Conservation (phyloP, 495 filamentous ascomycete genomes). For the Hypoxylon fragiforme region DNA sequence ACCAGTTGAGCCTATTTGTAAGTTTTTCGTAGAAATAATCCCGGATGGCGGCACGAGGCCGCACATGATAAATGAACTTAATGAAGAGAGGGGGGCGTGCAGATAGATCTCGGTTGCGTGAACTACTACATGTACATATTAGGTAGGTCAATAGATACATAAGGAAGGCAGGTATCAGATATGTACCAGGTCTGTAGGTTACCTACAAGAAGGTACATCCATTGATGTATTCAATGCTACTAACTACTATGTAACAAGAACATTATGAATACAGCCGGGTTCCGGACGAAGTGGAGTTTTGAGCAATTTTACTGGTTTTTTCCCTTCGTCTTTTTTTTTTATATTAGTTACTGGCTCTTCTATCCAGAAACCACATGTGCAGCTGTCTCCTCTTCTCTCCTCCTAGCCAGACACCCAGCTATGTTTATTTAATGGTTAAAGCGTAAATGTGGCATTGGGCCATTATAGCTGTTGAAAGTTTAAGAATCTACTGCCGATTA, state of each 20-base stretch:
- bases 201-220: too few species aligned
- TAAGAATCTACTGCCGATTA: too few species aligned
- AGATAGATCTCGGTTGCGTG: constrained; percentile 25
- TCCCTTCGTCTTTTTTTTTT: constrained; percentile 8
- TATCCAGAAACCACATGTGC: background rate
- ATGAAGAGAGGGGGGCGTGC: constrained; percentile 16
- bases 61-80: constrained; percentile 1
- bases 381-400: background rate
- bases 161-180: too few species aligned
- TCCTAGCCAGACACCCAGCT: background rate
- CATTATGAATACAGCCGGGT: constrained; percentile 36
- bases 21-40: constrained; percentile 22
- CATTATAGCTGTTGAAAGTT: too few species aligned
- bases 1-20: constrained; percentile 28
- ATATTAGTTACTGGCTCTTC: background rate
- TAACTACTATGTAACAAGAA: too few species aligned
- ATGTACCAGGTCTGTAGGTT: too few species aligned
- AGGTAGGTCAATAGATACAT: too few species aligned
- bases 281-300: constrained; percentile 29
- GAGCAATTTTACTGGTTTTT: constrained; percentile 4
- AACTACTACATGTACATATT: too few species aligned
- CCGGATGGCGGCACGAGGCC: constrained; percentile 17
- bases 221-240: too few species aligned
- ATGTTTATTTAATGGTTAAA: background rate
- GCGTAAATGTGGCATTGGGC: background rate